phyloP scores from a whole-genome alignment of 768 basidiomycete genomes.

The Harrya chromipes region DNA sequence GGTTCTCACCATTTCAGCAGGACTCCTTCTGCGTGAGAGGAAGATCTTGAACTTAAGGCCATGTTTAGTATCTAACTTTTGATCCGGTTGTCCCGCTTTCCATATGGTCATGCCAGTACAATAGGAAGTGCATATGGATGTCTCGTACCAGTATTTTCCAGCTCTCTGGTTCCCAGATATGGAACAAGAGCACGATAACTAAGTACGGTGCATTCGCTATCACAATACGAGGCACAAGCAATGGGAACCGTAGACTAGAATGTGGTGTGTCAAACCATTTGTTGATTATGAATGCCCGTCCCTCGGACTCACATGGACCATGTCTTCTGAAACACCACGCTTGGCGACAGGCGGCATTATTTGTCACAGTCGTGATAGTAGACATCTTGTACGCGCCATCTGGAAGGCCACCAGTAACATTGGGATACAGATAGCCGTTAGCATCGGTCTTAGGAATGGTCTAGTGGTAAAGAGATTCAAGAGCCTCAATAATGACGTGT shows the following conservation, averaged over 20 bases:
- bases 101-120: background rate
- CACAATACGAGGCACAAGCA: too few species aligned
- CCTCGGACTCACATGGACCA: conserved; percentile 34
- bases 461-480: conserved; percentile 46
- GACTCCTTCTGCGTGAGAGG: background rate
- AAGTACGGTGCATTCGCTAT: too few species aligned
- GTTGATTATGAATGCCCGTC: background rate
- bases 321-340: conserved; percentile 40
- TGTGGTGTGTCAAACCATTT: conserved; percentile 1
- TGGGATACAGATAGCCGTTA: conserved; percentile 45
- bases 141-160: too few species aligned
- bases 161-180: too few species aligned
- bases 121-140: too few species aligned
- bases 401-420: conserved; percentile 51
- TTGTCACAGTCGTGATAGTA: conserved; percentile 43
- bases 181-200: too few species aligned
- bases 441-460: conserved; percentile 44
- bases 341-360: conserved; percentile 40
- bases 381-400: conserved; percentile 49
- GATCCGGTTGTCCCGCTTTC: too few species aligned
- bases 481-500: conserved; percentile 57
- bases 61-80: too few species aligned
- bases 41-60: too few species aligned
- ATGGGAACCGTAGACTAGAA: conserved; percentile 15
- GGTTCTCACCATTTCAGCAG: background rate